Percentiles rank a stretch among this genome's conserved stretches.
Evolutionary conservation across 2,329 filamentous ascomycete genomes (phyloP).

Genomic region (Fusarium metavorans): DNA sequence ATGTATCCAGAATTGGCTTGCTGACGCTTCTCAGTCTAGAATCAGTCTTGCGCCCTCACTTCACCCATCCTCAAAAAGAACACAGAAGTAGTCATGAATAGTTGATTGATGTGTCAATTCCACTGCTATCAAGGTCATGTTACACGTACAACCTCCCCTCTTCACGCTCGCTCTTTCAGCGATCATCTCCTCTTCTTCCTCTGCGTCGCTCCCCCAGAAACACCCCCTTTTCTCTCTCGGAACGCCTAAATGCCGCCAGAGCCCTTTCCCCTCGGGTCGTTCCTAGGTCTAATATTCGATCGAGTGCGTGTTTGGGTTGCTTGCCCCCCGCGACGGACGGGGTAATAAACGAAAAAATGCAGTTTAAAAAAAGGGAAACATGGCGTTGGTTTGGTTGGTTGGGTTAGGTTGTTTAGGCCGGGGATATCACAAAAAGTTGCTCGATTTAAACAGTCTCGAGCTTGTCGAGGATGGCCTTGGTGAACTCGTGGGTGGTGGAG

Average conservation of each 20-base stretch:
- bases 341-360: conserved; percentile 23
- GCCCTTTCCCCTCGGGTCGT: conserved; percentile 21
- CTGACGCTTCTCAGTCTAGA: neutral
- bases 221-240: conserved; percentile 13
- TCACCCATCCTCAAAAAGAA: neutral
- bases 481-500: conserved; percentile 93
- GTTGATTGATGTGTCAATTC: conserved; percentile 39
- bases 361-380: conserved; percentile 21
- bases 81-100: neutral
- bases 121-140: conserved; percentile 42
- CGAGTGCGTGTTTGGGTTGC: conserved; percentile 1
- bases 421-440: conserved; percentile 42
- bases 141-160: conserved; percentile 43
- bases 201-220: conserved; percentile 17
- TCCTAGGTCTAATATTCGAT: conserved; percentile 38
- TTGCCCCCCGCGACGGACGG: conserved; percentile 12
- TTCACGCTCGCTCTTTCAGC: conserved; percentile 15
- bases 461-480: conserved; percentile 90
- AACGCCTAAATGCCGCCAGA: conserved; percentile 39
- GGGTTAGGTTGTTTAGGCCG: conserved; percentile 8
- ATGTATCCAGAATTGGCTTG: neutral
- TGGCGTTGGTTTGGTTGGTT: conserved; percentile 24
- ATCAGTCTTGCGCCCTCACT: neutral
- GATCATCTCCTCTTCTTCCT: conserved; percentile 12
- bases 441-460: conserved; percentile 81